phyloP scores from a whole-genome alignment of 352 stramenopile genomes.

The Phytophthora kernoviae region DNA sequence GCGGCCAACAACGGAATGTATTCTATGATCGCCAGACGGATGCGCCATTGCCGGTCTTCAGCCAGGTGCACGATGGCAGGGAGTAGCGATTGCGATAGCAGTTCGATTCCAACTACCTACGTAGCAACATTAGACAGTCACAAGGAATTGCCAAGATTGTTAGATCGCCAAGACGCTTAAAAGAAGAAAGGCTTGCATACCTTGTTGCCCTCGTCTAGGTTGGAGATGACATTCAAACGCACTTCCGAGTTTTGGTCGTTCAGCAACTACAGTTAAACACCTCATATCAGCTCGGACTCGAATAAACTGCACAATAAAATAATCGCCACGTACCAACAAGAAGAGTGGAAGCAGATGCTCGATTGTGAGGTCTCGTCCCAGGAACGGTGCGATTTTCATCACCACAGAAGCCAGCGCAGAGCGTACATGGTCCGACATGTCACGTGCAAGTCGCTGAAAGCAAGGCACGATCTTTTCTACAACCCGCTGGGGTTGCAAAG shows the following conservation, averaged over 20 bases:
- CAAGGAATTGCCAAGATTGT: not conserved
- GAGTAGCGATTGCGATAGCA: slow-evolving; percentile 96
- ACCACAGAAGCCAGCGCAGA: slow-evolving; percentile 94
- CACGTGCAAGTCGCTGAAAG: slow-evolving; percentile 94
- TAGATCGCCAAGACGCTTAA: not conserved
- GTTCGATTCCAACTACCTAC: slow-evolving; percentile 97
- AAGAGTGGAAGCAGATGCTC: slow-evolving; percentile 95
- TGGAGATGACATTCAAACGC: slow-evolving; percentile 98
- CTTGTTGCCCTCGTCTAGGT: slow-evolving; percentile 95
- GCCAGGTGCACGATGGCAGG: slow-evolving; percentile 97
- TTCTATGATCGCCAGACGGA: slow-evolving; percentile 98
- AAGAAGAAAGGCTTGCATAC: slow-evolving; percentile 34
- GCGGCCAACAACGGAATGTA: slow-evolving; percentile 97
- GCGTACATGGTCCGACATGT: slow-evolving; percentile 97
- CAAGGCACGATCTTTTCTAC: slow-evolving; percentile 81
- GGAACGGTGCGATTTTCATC: slow-evolving; percentile 94
- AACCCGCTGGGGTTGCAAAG: slow-evolving; percentile 69
- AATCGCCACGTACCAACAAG: slow-evolving; percentile 70
- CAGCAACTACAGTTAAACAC: slow-evolving; percentile 73
- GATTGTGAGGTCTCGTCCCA: slow-evolving; percentile 94
- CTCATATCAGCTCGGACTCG: slow-evolving; percentile 2
- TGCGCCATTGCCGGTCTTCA: slow-evolving; percentile 98
- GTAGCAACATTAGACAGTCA: slow-evolving; percentile 9
- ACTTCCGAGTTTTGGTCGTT: slow-evolving; percentile 98
- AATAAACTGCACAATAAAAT: not conserved